A percentile compares a stretch with the other conserved stretches of the same genome.
Evolutionary conservation across 306 rosid genomes (phyloP).

Genomic region (Cicer pinnatifidum): DNA sequence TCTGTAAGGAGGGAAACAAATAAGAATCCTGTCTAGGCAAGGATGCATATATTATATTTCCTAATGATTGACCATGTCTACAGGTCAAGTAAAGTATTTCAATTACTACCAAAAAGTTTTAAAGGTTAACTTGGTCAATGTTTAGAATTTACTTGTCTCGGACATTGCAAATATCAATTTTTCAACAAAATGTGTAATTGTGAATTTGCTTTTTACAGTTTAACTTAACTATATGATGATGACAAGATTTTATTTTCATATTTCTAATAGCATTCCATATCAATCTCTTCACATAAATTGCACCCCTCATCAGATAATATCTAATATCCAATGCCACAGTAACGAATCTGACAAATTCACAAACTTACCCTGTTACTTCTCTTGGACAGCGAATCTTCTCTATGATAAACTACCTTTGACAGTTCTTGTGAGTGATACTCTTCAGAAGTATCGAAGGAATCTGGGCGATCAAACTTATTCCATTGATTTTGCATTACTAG

Average conservation of each 20-base stretch:
- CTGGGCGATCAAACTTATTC: conserved; percentile 90
- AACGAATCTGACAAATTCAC: conserved; percentile 33
- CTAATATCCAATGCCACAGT: not conserved
- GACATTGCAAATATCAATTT: conserved; percentile 7
- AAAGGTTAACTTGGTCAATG: not conserved
- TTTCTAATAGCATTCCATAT: not conserved
- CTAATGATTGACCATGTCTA: not conserved
- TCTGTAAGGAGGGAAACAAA: conserved; percentile 53
- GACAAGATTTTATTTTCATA: not conserved
- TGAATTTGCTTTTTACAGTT: not conserved
- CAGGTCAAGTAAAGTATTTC: not conserved
- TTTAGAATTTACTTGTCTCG: not conserved
- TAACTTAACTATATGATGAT: not conserved
- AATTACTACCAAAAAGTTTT: no score
- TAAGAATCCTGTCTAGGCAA: conserved; percentile 25
- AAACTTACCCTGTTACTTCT: conserved; percentile 79
- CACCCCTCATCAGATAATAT: not conserved
- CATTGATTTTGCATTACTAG: conserved; percentile 76
- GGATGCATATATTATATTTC: conserved; percentile 20
- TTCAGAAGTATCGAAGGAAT: conserved; percentile 91
- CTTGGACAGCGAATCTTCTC: conserved; percentile 70
- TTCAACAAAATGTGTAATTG: conserved; percentile 9
- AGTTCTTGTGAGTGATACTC: conserved; percentile 92
- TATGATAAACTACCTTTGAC: conserved; percentile 67
- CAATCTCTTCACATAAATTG: not conserved